Evolutionary conservation across 1,139 yeast genomes (phyloP).

Genomic region (Keqinozyma sinolaborantium): DNA sequence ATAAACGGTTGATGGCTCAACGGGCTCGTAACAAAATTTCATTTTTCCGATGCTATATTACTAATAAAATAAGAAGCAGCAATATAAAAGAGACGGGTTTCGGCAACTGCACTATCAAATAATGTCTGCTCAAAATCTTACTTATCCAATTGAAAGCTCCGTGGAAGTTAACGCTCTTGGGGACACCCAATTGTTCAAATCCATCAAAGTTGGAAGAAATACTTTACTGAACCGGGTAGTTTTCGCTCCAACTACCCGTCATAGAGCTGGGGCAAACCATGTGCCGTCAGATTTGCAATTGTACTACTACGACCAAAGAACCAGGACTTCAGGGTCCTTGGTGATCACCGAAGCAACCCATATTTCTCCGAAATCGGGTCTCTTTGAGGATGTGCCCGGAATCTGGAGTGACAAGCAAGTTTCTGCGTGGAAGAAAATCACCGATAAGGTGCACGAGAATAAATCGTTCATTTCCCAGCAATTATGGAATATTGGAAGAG

Average conservation of each 20-base stretch:
- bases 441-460: constrained; percentile 49
- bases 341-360: constrained; percentile 37
- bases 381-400: constrained; percentile 50
- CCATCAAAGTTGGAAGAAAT: constrained; percentile 41
- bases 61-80: too few species aligned
- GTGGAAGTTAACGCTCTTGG: constrained; percentile 1
- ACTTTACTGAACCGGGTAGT: constrained; percentile 39
- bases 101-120: too few species aligned
- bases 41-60: too few species aligned
- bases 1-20: too few species aligned
- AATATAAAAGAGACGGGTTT: too few species aligned
- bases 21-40: too few species aligned
- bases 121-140: too few species aligned
- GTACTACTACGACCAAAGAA: constrained; percentile 52
- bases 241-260: constrained; percentile 53
- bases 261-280: constrained; percentile 34
- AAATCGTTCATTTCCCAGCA: constrained; percentile 51
- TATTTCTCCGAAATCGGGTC: constrained; percentile 26
- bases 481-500: constrained; percentile 60
- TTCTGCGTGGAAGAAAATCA: constrained; percentile 46
- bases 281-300: constrained; percentile 45
- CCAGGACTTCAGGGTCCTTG: constrained; percentile 53
- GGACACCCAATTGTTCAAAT: constrained; percentile 27
- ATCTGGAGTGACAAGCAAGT: constrained; percentile 44
- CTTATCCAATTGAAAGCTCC: constrained; percentile 1